Evolutionary conservation across 768 basidiomycete genomes (phyloP), one percentile per base, ranked within the genome.

Genomic region (Lyophyllum atratum): DNA sequence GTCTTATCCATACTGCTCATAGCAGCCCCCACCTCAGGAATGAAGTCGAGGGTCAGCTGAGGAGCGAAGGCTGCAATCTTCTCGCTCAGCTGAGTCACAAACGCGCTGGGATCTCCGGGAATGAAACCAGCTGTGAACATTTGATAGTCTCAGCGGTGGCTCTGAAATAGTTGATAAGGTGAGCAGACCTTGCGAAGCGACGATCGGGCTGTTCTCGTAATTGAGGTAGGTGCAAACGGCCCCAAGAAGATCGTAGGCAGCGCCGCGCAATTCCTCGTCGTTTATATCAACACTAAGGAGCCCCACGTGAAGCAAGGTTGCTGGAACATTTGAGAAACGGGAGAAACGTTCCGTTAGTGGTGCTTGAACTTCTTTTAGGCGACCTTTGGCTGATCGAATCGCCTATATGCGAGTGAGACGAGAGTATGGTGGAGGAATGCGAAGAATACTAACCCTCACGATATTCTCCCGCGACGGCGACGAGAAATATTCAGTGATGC

Each of bases 281-380:
- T 83, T 79, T 15, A 83, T 77, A 58, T 87, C 86, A 25, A 94
- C 78, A 59, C 89, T 92, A 15, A 93, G 78, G 71, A 97, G 80
- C 19, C 92, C 91, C 28, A 93, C 82, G 63, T 95, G 94, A n/a
- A 96, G 76, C 45, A 97, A 72, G 0, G 91, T 89, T 0, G 93
- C 90, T 7, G 92, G 88, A 19, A 94, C 87, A 64, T 94, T 95
- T 2, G 87, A 90, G 58, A 92, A 87, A 52, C 90, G 80, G 7
- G 89, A 84, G 60, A 88, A 86, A 9, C 91, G 79, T 58, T 90
- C 90, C 4, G 81, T 72, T 7, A 83, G 72, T 1, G 80, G 70
- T 26, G 75, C 67, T 33, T 80, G 82, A 7, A 72, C 76, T 40
- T 85, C 84, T 58, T 84, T 85, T 64, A 90, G 75, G 24, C 81